phyloP scores from a whole-genome alignment of 2,329 filamentous ascomycete species.

The Clonostachys solani region DNA sequence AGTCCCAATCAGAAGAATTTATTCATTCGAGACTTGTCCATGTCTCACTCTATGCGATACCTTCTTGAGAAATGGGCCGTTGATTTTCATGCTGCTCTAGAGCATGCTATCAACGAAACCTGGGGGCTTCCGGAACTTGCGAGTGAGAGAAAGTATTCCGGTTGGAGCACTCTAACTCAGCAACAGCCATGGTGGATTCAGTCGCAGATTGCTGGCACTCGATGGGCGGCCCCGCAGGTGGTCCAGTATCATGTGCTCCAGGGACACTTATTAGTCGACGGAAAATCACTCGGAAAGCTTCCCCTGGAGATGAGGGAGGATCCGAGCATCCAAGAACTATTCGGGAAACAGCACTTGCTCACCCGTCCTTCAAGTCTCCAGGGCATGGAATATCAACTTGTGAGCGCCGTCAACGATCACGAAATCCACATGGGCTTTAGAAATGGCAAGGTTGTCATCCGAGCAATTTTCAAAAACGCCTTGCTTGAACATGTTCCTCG shows the following conservation, averaged over 20 bases:
- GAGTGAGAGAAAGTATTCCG: background rate
- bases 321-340: constrained; percentile 39
- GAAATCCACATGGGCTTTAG: constrained; percentile 51
- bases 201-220: background rate
- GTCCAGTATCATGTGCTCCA: constrained; percentile 25
- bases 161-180: background rate
- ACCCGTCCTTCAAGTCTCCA: constrained; percentile 44
- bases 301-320: constrained; percentile 44
- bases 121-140: constrained; percentile 1
- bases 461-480: constrained; percentile 16
- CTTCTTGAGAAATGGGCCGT: constrained; percentile 14
- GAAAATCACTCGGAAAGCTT: constrained; percentile 34
- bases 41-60: background rate
- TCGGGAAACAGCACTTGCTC: constrained; percentile 45
- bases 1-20: too few species aligned
- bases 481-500: constrained; percentile 26
- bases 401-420: constrained; percentile 10
- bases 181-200: constrained; percentile 4
- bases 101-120: constrained; percentile 8
- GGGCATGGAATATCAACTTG: constrained; percentile 47
- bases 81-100: constrained; percentile 1
- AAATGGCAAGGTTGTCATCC: constrained; percentile 31
- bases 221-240: constrained; percentile 6
- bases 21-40: too few species aligned
- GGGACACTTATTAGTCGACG: constrained; percentile 28